Evolutionary conservation across 2,329 filamentous ascomycete genomes (phyloP).

Genomic region (Sarocladiaceae sp.): DNA sequence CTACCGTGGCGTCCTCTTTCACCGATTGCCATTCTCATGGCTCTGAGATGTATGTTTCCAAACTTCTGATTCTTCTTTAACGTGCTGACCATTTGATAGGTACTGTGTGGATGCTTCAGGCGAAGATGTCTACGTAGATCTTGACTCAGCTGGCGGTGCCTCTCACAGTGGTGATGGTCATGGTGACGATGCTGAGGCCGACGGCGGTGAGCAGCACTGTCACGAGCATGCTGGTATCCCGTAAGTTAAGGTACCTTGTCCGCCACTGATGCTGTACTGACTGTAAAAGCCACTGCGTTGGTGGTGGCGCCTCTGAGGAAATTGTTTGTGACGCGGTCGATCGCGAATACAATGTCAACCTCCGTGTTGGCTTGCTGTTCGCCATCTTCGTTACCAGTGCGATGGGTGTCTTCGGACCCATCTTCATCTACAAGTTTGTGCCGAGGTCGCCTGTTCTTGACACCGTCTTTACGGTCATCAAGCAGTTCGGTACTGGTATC

Average conservation of each 20-base stretch:
- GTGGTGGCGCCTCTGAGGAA: conserved; percentile 35
- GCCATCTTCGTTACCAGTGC: conserved; percentile 63
- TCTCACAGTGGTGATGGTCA: conserved; percentile 14
- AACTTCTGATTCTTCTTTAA: background rate
- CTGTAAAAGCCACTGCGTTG: conserved; percentile 47
- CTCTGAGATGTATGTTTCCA: conserved; percentile 44
- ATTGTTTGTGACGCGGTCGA: conserved; percentile 38
- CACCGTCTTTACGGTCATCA: conserved; percentile 54
- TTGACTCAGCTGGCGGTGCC: conserved; percentile 23
- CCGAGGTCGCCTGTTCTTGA: conserved; percentile 34
- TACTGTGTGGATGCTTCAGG: conserved; percentile 56
- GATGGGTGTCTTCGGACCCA: conserved; percentile 62
- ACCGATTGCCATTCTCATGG: conserved; percentile 61
- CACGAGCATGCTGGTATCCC: conserved; percentile 73
- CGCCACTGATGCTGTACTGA: background rate
- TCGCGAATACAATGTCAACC: conserved; percentile 58
- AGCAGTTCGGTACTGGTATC: conserved; percentile 69
- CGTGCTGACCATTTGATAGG: conserved; percentile 27
- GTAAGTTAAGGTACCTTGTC: conserved; percentile 35
- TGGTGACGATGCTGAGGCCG: conserved; percentile 18
- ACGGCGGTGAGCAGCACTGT: conserved; percentile 40
- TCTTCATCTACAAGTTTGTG: conserved; percentile 54
- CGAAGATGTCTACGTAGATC: conserved; percentile 52
- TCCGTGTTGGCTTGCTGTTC: conserved; percentile 67
- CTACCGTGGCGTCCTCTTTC: conserved; percentile 51